Conservation (phyloP, 305 asterid species). For the Euphrasia arctica region DNA sequence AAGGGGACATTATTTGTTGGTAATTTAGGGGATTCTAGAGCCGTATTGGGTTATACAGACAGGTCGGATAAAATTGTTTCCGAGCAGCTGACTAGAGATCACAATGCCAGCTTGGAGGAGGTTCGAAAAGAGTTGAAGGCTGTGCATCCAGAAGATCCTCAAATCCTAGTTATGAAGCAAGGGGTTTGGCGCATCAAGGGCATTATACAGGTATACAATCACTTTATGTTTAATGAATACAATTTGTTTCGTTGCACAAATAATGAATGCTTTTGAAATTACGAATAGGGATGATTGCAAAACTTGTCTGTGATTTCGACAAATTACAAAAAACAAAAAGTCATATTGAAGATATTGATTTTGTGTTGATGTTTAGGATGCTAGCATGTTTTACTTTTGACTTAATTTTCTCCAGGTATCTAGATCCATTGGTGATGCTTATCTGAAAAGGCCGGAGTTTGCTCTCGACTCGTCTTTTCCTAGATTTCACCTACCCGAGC, state of each 20-base stretch:
- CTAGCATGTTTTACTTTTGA: neutral
- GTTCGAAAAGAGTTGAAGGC: constrained; percentile 60
- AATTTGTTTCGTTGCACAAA: neutral
- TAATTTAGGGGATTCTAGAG: constrained; percentile 76
- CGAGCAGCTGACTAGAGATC: constrained; percentile 73
- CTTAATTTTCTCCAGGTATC: constrained; percentile 46
- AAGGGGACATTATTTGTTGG: constrained; percentile 34
- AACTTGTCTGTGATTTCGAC: neutral
- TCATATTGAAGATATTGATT: neutral
- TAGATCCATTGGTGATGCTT: constrained; percentile 87
- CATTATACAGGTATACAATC: constrained; percentile 62
- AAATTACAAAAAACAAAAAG: neutral
- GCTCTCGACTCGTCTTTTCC: constrained; percentile 54
- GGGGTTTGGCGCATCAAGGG: constrained; percentile 86
- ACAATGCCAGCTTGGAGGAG: constrained; percentile 62
- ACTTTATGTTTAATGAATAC: neutral
- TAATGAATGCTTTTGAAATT: neutral
- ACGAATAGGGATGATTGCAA: neutral
- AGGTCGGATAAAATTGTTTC: constrained; percentile 48
- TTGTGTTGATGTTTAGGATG: neutral
- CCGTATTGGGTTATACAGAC: constrained; percentile 51
- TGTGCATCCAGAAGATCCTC: constrained; percentile 67
- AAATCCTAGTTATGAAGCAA: constrained; percentile 46
- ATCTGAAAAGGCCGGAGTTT: constrained; percentile 68
- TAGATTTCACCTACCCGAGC: constrained; percentile 61